Base-by-base conservation (phyloP, 1,139 yeast genomes). In the Sugiyamaella neomexicana region DNA sequence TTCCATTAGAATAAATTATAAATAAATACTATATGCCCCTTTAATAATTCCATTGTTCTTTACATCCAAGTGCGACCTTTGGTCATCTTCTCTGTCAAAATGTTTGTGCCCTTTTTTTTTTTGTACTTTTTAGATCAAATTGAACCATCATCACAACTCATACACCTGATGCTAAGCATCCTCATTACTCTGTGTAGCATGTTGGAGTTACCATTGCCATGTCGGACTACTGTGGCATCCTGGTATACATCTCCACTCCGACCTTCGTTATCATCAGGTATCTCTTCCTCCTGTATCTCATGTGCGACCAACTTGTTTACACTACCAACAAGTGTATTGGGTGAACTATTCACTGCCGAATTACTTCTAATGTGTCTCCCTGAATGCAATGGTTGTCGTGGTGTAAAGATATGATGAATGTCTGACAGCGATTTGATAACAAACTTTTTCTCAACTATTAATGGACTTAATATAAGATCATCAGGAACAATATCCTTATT, bases 351-450 rank as follows among this genome's bases (percentile, higher is more conserved):
- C 23, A 34, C 8, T n/a, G 25, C 16, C 17, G 31, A 7, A n/a
- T 29, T 32, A 16, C 29, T 17, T 7, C 20, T 5, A 32, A 17
- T 32, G 41, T 20, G 25, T 20, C 25, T 20, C 5, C 25, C 25
- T 20, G 25, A 3, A 20, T 5, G 8, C 13, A 5, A 34, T 13
- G 38, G 38, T 34, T 34, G 38, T 34, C 5, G 38, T 13, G 38
- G 38, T 4, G 50, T 27, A 20, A 46, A 46, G 25, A 46, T 46
- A 40, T 46, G 34, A n/a, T 46, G 50, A n/a, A 46, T 46, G n/a
- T 16, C 31, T 25, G 42, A 46, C 15, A 37, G 36, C n/a, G 50
- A 46, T 37, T 38, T 44, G 46, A 50, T 38, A 20, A 38, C 16
- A 9, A 50, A 50, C 25, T 45, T 38, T 25, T 40, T 45, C 10